phyloP scores from a whole-genome alignment of 225 moss, liverwort and hornwort genomes.

The Ulota crispa region DNA sequence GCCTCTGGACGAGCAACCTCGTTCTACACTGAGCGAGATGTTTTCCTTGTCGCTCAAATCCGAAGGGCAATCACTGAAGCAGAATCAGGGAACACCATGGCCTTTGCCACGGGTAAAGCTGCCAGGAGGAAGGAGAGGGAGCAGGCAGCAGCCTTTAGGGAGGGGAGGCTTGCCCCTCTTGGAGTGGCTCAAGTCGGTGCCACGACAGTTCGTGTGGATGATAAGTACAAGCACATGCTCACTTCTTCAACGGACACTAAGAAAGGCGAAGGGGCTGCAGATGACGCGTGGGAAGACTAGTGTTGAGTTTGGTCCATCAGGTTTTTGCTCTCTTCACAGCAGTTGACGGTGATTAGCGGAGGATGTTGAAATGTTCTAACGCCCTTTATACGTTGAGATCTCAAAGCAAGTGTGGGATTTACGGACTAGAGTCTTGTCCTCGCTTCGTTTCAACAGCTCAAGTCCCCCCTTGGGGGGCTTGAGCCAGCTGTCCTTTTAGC shows the following conservation, averaged over 20 bases:
- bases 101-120: constrained; percentile 97
- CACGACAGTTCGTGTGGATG: constrained; percentile 90
- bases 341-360: constrained; percentile 47
- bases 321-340: constrained; percentile 41
- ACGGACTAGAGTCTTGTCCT: constrained; percentile 29
- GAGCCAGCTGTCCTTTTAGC: constrained; percentile 38
- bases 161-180: constrained; percentile 71
- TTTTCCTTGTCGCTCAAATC: constrained; percentile 96
- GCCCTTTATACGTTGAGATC: constrained; percentile 49
- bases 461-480: constrained; percentile 17
- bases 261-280: constrained; percentile 89
- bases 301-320: constrained; percentile 37
- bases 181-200: constrained; percentile 80
- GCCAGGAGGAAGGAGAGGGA: constrained; percentile 95
- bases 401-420: constrained; percentile 41
- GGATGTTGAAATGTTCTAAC: constrained; percentile 41
- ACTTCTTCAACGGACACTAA: constrained; percentile 67
- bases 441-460: constrained; percentile 44
- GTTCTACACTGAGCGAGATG: constrained; percentile 91
- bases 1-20: constrained; percentile 95
- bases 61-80: constrained; percentile 98
- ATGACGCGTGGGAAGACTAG: constrained; percentile 99
- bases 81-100: constrained; percentile 94
- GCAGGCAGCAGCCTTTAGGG: constrained; percentile 93
- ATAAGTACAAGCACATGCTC: constrained; percentile 98